Evolutionary conservation across 2,329 filamentous ascomycete genomes (phyloP).

Genomic region (Harringtonia aguacate): DNA sequence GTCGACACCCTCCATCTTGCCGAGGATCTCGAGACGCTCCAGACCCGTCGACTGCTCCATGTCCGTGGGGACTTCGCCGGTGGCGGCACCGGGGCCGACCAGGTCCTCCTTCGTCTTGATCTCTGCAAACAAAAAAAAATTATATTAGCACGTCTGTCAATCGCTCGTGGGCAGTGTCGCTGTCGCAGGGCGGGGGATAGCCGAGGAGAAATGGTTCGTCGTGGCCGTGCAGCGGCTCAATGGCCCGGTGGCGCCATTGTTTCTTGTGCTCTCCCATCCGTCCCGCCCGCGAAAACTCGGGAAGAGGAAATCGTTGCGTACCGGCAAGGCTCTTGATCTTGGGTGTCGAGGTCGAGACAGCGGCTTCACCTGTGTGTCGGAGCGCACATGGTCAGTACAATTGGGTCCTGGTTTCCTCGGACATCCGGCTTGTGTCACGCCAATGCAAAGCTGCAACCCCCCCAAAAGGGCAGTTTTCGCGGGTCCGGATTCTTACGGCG

Average conservation of each 20-base stretch:
- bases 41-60: constrained; percentile 93
- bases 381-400: no score
- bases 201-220: no score
- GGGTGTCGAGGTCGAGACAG: constrained; percentile 12
- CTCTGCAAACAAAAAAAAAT: constrained; percentile 43
- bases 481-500: no score
- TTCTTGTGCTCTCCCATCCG: no score
- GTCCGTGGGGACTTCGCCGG: constrained; percentile 84
- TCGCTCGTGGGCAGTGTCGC: no score
- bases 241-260: no score
- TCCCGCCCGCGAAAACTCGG: not conserved
- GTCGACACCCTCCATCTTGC: constrained; percentile 98
- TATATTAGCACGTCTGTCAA: no score
- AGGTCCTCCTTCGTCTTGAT: constrained; percentile 77
- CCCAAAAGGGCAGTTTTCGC: no score
- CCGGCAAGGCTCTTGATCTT: constrained; percentile 32
- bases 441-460: no score
- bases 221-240: no score
- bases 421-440: not conserved
- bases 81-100: constrained; percentile 66
- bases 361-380: not conserved
- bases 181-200: no score
- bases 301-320: constrained; percentile 20
- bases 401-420: not conserved
- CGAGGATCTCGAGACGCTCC: constrained; percentile 95